Evolutionary conservation across 306 rosid genomes (phyloP).

Genomic region (Quercus bicolor): DNA sequence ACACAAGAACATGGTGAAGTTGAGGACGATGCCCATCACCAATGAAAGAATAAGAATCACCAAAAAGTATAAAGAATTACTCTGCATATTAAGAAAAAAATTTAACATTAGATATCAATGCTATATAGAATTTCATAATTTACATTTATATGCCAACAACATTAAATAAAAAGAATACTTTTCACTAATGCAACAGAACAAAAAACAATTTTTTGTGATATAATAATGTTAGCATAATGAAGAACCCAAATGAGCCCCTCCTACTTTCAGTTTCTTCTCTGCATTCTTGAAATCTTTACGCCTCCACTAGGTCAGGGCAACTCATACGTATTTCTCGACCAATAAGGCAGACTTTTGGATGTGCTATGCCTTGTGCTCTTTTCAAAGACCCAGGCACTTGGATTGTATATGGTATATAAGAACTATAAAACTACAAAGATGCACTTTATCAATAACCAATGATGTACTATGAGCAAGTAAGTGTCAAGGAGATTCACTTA

Average conservation of each 20-base stretch:
- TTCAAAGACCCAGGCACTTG: too few species aligned
- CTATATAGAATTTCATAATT: not conserved
- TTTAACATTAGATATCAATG: slow-evolving; percentile 9
- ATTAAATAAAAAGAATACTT: not conserved
- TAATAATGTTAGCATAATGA: not conserved
- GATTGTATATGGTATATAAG: too few species aligned
- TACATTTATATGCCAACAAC: not conserved
- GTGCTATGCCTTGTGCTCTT: too few species aligned
- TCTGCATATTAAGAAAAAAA: slow-evolving; percentile 46
- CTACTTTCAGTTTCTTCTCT: not conserved
- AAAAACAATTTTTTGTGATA: not conserved
- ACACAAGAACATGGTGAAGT: slow-evolving; percentile 98
- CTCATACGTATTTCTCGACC: not conserved
- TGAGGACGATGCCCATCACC: slow-evolving; percentile 89
- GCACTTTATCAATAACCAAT: not conserved
- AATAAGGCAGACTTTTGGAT: not conserved
- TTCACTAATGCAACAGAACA: not conserved
- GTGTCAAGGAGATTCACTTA: not conserved
- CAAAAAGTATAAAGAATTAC: slow-evolving; percentile 75
- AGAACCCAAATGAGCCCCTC: not conserved
- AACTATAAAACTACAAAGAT: not conserved
- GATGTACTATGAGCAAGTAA: not conserved
- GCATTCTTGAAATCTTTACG: not conserved
- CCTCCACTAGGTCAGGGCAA: not conserved
- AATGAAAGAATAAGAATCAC: slow-evolving; percentile 68